Evolutionary conservation across 208 protist genomes (phyloP), one percentile per base, ranked within the genome.

Genomic region (Crithidia fasciculata): DNA sequence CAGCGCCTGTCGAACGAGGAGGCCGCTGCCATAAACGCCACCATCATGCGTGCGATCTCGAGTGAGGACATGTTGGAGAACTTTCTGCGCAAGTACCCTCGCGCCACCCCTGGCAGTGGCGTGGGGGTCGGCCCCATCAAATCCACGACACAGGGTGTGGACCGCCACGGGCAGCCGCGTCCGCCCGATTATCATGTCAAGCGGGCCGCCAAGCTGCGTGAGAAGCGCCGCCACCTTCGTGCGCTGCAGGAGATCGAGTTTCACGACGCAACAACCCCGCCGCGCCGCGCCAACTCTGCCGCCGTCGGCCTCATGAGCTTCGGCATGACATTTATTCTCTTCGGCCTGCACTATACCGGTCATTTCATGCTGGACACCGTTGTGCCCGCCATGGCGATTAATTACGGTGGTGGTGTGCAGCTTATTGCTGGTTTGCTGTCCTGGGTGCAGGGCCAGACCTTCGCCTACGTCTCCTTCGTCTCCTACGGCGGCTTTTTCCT

Each of bases 281-380:
- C 55, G 5, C 75, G 74, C n/a, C 43, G 40, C 8, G 76, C 68
- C 10, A 84, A 86, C 71, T 65, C 81, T 15, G 76, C 54, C 19
- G 63, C 80, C 8, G 41, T 85, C 36, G 82, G 80, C 37, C 72
- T 90, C 9, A 52, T 82, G 28, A 82, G 75, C n/a, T 90, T 87
- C 56, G 82, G 85, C 43, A 76, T 90, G 65, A 87, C 85, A 8
- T 87, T 80, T 3, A 68, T 90, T 39, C 72, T 90, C 41, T 64
- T 85, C 6, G 81, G 72, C 53, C 56, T 90, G n/a, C 54, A 75
- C 72, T 81, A 83, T 61, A 73, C 82, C 28, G 82, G 76, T 15
- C 54, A 76, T 18, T 84, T 72, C 54, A 44, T 58, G 43, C 63
- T 86, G 44, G 60, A 72, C 58, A 76, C 76, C 37, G 73, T 71